phyloP scores from a whole-genome alignment of 192 early-diverging fungal species.

The Coemansia sp. region DNA sequence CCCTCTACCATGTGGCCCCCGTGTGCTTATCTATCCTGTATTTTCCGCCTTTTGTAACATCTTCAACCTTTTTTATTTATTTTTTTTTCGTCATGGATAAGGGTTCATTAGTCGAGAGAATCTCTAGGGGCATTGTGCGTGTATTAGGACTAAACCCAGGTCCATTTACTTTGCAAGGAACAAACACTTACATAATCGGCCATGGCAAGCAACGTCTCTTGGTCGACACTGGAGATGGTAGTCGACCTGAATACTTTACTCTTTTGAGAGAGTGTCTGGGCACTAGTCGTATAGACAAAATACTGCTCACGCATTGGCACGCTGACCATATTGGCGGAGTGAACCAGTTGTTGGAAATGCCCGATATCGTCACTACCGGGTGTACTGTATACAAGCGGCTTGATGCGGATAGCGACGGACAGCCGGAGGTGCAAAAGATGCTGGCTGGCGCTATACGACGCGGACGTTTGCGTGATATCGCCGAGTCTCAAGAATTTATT shows the following conservation, averaged over 20 bases:
- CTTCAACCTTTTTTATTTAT: constrained; percentile 2
- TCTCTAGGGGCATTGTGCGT: constrained; percentile 64
- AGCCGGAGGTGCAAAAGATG: constrained; percentile 5
- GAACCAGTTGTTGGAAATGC: constrained; percentile 20
- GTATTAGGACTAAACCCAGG: constrained; percentile 80
- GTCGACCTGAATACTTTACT: constrained; percentile 62
- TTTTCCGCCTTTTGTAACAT: not conserved
- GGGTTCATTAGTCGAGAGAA: constrained; percentile 49
- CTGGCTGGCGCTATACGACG: constrained; percentile 2
- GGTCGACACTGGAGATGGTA: constrained; percentile 80
- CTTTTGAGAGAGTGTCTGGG: constrained; percentile 60
- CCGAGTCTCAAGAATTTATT: constrained; percentile 64
- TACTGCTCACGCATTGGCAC: constrained; percentile 82
- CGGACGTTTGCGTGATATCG: constrained; percentile 28
- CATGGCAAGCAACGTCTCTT: constrained; percentile 69
- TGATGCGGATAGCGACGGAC: not conserved
- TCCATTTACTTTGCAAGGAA: constrained; percentile 80
- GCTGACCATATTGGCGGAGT: constrained; percentile 78
- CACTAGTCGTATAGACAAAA: constrained; percentile 57
- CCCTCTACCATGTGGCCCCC: not conserved
- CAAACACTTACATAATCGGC: constrained; percentile 88
- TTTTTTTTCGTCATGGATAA: constrained; percentile 57
- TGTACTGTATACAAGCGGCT: constrained; percentile 38
- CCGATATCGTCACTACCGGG: constrained; percentile 13
- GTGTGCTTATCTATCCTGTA: not conserved